Evolutionary conservation across 208 protist species (phyloP), one percentile per base, ranked within the genome.

Genomic region (Trypanosoma conorhini): DNA sequence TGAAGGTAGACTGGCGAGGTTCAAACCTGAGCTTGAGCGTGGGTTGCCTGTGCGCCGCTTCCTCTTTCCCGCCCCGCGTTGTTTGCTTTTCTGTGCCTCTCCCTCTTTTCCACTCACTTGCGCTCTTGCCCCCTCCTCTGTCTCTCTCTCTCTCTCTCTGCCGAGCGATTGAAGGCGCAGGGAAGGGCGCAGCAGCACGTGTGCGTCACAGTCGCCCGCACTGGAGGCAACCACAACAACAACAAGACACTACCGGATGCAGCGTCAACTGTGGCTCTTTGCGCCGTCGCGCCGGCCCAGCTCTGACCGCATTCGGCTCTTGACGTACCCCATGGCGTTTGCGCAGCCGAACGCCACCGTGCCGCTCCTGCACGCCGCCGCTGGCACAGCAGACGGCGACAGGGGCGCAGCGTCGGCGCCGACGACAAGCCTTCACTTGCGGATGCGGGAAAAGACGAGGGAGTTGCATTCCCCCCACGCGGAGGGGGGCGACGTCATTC

Each of bases 281-380:
- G 50, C 46, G 24, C n/a, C 15, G 17, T 9, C 54, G 38, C 63
- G 46, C 33, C 63, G 58, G 12, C 59, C 60, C 35, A 71, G 72
- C 57, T 52, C 48, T 19, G 75, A 77, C 24, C 76, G 75, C 31
- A 40, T 88, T 60, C 76, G 65, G 31, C 72, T 94, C 19, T 79
- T 94, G 35, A 91, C 80, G 51, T 94, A 94, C 66, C 78, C 77
- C 12, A 89, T 90, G 85, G 88, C 88, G 0, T 72, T 94, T 35
- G 77, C 85, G 13, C 80, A 91, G 72, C 86, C 80, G 7, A 59
- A 72, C 21, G 82, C 86, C 31, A 85, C 79, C 1, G 62, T 87
- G 33, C 88, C 88, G 17, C 77, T 93, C 10, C 59, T 90, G 24
- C 38, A 64, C 33, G 52, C 50, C 3, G 30, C 0, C 19, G 13